phyloP scores from a whole-genome alignment of 2,329 filamentous ascomycete genomes.

The Macroventuria anomochaeta region DNA sequence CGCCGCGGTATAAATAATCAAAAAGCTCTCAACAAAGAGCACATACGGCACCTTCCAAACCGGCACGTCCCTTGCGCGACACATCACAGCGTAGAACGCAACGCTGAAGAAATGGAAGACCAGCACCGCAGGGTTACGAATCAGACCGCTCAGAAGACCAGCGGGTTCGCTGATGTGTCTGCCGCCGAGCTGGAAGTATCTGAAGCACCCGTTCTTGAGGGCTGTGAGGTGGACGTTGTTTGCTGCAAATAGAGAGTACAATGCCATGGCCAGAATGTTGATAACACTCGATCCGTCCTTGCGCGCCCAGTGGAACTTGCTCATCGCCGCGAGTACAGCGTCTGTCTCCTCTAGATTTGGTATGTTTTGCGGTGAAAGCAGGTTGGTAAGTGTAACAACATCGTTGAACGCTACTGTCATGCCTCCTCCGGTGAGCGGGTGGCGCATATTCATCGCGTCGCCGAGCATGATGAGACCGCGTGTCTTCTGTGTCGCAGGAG shows the following conservation, averaged over 20 bases:
- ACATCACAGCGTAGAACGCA: constrained; percentile 85
- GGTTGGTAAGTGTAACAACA: constrained; percentile 75
- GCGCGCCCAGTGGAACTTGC: constrained; percentile 82
- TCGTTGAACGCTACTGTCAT: constrained; percentile 99
- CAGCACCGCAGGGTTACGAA: constrained; percentile 76
- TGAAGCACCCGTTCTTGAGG: constrained; percentile 89
- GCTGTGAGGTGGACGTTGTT: constrained; percentile 68
- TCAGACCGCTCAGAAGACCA: constrained; percentile 80
- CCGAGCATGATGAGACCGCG: constrained; percentile 82
- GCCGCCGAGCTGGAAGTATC: constrained; percentile 81
- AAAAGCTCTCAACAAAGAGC: constrained; percentile 67
- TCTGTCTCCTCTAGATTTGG: constrained; percentile 71
- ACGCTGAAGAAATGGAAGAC: constrained; percentile 95
- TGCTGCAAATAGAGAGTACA: constrained; percentile 91
- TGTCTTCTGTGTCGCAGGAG: constrained; percentile 73
- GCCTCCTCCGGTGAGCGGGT: constrained; percentile 93
- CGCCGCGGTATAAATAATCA: constrained; percentile 81
- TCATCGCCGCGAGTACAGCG: constrained; percentile 72
- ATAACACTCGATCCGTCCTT: constrained; percentile 86
- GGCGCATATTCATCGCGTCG: constrained; percentile 99
- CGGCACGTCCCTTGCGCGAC: constrained; percentile 60
- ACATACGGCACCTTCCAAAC: constrained; percentile 53
- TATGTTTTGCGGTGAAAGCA: constrained; percentile 73
- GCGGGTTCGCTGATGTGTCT: constrained; percentile 79
- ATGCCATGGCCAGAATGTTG: constrained; percentile 95